phyloP scores from a whole-genome alignment of 768 basidiomycete genomes.

The Grammothele lineata region DNA sequence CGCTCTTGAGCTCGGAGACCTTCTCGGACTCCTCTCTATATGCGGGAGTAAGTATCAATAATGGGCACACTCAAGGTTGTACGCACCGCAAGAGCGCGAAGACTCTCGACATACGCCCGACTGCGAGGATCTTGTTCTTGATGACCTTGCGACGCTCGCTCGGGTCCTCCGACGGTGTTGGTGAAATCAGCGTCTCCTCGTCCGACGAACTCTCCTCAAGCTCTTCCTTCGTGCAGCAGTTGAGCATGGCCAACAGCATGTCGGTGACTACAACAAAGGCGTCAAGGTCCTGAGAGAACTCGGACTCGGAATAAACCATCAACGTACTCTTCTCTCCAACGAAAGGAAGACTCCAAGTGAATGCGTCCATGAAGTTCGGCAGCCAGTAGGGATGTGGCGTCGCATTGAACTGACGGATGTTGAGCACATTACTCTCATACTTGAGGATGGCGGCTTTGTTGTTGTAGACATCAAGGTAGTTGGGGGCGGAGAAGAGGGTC shows the following conservation, averaged over 20 bases:
- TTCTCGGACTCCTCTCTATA: conserved; percentile 86
- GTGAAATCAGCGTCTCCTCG: conserved; percentile 36
- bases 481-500: conserved; percentile 99
- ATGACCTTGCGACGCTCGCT: conserved; percentile 84
- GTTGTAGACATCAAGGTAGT: conserved; percentile 97
- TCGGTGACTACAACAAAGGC: conserved; percentile 91
- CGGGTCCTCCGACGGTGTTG: conserved; percentile 38
- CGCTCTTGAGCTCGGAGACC: conserved; percentile 93
- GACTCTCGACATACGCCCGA: conserved; percentile 93
- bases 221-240: conserved; percentile 97
- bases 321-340: conserved; percentile 95
- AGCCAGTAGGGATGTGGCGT: conserved; percentile 83
- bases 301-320: conserved; percentile 54
- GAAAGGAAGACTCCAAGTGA: conserved; percentile 98
- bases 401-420: conserved; percentile 86
- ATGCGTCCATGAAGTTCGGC: conserved; percentile 99
- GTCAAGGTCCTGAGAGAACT: too few species aligned
- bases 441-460: conserved; percentile 99
- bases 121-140: conserved; percentile 98
- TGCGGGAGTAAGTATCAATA: background rate
- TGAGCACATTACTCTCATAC: conserved; percentile 98
- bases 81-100: conserved; percentile 91
- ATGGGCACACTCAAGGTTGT: too few species aligned
- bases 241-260: conserved; percentile 96
- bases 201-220: conserved; percentile 67